Conservation (phyloP, 495 filamentous ascomycete species). For the Aspergillus bertholletiae region DNA sequence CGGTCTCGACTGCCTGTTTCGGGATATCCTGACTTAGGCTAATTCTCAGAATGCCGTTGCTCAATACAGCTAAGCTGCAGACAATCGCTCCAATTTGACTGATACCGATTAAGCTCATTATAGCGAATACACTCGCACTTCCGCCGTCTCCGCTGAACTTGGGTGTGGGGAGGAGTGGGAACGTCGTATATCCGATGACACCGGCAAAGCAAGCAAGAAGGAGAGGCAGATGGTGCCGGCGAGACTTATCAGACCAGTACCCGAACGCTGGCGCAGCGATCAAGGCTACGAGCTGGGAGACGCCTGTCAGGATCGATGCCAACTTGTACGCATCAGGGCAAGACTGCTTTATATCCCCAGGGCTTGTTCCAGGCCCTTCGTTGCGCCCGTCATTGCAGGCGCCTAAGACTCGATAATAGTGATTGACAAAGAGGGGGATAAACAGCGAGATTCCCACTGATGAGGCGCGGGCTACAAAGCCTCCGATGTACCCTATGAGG, state of each 20-base stretch:
- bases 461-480: conserved; percentile 93
- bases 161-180: conserved; percentile 68
- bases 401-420: conserved; percentile 79
- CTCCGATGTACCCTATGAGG: conserved; percentile 83
- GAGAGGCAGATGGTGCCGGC: conserved; percentile 67
- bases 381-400: conserved; percentile 63
- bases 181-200: conserved; percentile 68
- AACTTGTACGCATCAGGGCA: conserved; percentile 83
- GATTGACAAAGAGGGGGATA: conserved; percentile 86
- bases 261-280: conserved; percentile 85
- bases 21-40: conserved; percentile 34
- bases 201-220: conserved; percentile 67
- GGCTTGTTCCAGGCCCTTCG: conserved; percentile 41
- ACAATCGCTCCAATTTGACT: conserved; percentile 96
- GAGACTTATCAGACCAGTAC: conserved; percentile 62
- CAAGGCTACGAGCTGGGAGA: conserved; percentile 81
- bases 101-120: conserved; percentile 75
- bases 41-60: conserved; percentile 63
- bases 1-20: conserved; percentile 27
- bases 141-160: conserved; percentile 58
- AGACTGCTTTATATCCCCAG: conserved; percentile 66
- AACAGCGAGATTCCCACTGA: conserved; percentile 94
- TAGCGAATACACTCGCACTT: conserved; percentile 63
- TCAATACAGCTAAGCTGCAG: conserved; percentile 81
- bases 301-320: conserved; percentile 78